phyloP scores from a whole-genome alignment of 306 rosid species.

The Cicer judaicum region DNA sequence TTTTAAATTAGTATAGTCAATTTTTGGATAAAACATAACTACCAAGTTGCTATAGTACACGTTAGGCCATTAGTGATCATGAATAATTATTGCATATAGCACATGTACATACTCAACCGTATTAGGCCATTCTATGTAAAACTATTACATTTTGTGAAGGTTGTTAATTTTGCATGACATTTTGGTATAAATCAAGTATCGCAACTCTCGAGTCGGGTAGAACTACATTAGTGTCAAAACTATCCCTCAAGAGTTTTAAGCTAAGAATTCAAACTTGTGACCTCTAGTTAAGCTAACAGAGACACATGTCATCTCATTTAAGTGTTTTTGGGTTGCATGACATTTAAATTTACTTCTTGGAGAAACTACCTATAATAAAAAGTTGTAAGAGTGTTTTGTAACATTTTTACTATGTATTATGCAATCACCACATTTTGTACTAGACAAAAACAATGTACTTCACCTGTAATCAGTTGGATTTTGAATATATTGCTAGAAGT shows the following conservation, averaged over 20 bases:
- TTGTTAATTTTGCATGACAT: not conserved
- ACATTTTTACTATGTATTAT: not conserved
- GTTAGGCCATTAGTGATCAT: constrained; percentile 8
- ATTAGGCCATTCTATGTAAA: not conserved
- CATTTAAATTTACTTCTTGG: not conserved
- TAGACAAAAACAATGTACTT: not conserved
- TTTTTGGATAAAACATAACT: not conserved
- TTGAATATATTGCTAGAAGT: constrained; percentile 19
- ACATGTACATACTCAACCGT: not conserved
- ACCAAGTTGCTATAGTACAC: not conserved
- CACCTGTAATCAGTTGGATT: not conserved
- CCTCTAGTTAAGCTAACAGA: not conserved
- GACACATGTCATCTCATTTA: not conserved
- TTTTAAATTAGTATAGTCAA: not conserved
- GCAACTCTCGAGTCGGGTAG: not conserved
- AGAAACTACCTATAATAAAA: not conserved
- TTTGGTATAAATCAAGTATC: not conserved
- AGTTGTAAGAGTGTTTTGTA: not conserved
- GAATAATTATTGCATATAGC: not conserved
- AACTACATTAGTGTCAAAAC: too few relatives aligned
- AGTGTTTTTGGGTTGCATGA: not conserved
- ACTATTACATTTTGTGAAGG: not conserved
- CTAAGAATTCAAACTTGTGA: not conserved
- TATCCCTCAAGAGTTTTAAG: not conserved
- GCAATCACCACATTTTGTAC: not conserved